Percentiles rank a stretch among this genome's conserved stretches.
Evolutionary conservation across 305 asterid genomes (phyloP).

Genomic region (Plantago rigida): DNA sequence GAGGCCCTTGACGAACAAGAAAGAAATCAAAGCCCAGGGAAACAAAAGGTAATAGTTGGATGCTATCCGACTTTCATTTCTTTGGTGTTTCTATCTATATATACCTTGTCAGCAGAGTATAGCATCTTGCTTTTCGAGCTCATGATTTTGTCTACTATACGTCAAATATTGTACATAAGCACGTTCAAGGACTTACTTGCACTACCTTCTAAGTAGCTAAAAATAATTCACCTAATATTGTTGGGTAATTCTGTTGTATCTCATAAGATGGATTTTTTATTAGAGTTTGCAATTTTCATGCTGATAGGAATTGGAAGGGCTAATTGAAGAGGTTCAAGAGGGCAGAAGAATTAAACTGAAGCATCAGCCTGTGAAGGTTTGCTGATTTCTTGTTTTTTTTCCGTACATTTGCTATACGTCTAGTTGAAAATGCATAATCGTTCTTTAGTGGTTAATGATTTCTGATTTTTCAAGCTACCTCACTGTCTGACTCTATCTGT

Average conservation of each 20-base stretch:
- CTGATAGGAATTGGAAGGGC: slow-evolving; percentile 65
- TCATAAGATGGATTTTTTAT: neutral
- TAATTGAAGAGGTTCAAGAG: slow-evolving; percentile 89
- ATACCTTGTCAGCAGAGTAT: too few relatives aligned
- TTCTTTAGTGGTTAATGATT: neutral
- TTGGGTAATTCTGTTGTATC: too few relatives aligned
- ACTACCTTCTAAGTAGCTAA: too few relatives aligned
- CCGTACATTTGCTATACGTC: neutral
- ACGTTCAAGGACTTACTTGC: too few relatives aligned
- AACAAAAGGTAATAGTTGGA: slow-evolving; percentile 39
- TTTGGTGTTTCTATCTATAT: too few relatives aligned
- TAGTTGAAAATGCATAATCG: neutral
- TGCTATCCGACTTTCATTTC: too few relatives aligned
- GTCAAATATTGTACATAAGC: too few relatives aligned
- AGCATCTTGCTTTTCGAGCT: too few relatives aligned
- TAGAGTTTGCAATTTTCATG: slow-evolving; percentile 12
- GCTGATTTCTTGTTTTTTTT: slow-evolving; percentile 12
- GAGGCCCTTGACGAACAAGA: slow-evolving; percentile 95
- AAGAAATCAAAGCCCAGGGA: slow-evolving; percentile 56
- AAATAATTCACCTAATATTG: too few relatives aligned
- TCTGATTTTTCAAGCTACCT: slow-evolving; percentile 3
- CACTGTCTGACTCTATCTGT: slow-evolving; percentile 17
- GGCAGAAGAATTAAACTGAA: slow-evolving; percentile 69
- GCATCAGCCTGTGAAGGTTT: slow-evolving; percentile 93
- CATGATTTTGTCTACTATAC: too few relatives aligned